Evolutionary conservation across 257 asterid genomes (phyloP).

Genomic region (Jasminum sambac): DNA sequence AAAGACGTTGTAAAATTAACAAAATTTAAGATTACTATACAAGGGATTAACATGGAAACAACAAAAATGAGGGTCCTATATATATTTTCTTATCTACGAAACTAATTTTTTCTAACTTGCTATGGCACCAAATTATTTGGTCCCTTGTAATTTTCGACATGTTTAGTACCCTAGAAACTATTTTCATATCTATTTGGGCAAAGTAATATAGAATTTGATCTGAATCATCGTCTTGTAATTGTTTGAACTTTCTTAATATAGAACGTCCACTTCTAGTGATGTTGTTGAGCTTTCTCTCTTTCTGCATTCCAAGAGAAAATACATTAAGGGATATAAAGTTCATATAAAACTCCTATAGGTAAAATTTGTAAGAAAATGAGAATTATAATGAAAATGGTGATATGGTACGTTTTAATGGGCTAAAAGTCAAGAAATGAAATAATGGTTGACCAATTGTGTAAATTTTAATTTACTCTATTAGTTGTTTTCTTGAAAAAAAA

Average conservation of each 20-base stretch:
- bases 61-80: conserved; percentile 71
- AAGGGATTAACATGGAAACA: conserved; percentile 65
- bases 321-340: background rate
- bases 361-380: background rate
- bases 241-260: conserved; percentile 55
- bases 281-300: conserved; percentile 76
- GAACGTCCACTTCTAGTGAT: conserved; percentile 64
- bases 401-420: no score
- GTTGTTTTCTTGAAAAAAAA: no score
- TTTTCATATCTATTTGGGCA: conserved; percentile 74
- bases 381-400: no score
- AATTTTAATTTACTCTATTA: no score
- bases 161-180: conserved; percentile 71
- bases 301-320: conserved; percentile 45
- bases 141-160: conserved; percentile 70
- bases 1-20: background rate
- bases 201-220: conserved; percentile 71
- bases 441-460: no score
- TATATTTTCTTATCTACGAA: conserved; percentile 62
- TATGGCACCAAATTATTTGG: conserved; percentile 74
- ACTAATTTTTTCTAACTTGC: conserved; percentile 62
- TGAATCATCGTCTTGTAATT: conserved; percentile 38
- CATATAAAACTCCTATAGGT: background rate
- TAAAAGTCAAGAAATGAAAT: no score
- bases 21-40: background rate